Evolutionary conservation across 768 basidiomycete species (phyloP).

Genomic region (Leccinum broughii): DNA sequence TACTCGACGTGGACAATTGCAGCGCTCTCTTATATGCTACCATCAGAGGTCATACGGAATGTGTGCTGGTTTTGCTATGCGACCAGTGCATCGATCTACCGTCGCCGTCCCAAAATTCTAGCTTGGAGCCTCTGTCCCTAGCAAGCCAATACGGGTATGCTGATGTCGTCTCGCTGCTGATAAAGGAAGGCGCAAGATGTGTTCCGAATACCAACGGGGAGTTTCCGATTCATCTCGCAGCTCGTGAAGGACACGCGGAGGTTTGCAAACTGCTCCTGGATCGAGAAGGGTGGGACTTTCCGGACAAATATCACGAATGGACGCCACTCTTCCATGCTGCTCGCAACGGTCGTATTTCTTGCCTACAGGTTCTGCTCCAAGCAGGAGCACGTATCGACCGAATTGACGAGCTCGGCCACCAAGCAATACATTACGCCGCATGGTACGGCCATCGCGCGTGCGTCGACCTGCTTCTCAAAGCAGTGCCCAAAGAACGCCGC

Average conservation of each 20-base stretch:
- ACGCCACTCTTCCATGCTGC: slow-evolving; percentile 96
- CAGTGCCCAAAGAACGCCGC: slow-evolving; percentile 25
- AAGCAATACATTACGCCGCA: slow-evolving; percentile 90
- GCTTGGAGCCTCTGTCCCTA: slow-evolving; percentile 84
- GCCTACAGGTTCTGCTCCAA: slow-evolving; percentile 74
- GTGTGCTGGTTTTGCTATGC: slow-evolving; percentile 79
- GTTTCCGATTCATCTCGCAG: slow-evolving; percentile 95
- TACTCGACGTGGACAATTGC: slow-evolving; percentile 90
- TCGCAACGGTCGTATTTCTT: slow-evolving; percentile 75
- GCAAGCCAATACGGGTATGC: slow-evolving; percentile 90
- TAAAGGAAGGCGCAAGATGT: slow-evolving; percentile 75
- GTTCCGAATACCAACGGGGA: slow-evolving; percentile 93
- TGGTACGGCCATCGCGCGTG: slow-evolving; percentile 89
- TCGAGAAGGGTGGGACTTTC: slow-evolving; percentile 77
- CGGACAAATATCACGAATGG: slow-evolving; percentile 98
- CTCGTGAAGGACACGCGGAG: slow-evolving; percentile 86
- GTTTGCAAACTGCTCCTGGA: slow-evolving; percentile 76
- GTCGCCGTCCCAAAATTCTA: slow-evolving; percentile 55
- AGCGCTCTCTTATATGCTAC: slow-evolving; percentile 94
- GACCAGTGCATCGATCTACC: slow-evolving; percentile 67
- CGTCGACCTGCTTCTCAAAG: slow-evolving; percentile 57
- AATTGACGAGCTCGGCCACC: slow-evolving; percentile 81
- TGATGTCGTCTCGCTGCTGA: slow-evolving; percentile 74
- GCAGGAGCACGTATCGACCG: slow-evolving; percentile 77
- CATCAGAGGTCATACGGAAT: slow-evolving; percentile 77